These are phyloP conservation scores for Camellia lanceoleosa DNA, from an alignment of 148 eudicot species.

Conservation along the genomic window DNA sequence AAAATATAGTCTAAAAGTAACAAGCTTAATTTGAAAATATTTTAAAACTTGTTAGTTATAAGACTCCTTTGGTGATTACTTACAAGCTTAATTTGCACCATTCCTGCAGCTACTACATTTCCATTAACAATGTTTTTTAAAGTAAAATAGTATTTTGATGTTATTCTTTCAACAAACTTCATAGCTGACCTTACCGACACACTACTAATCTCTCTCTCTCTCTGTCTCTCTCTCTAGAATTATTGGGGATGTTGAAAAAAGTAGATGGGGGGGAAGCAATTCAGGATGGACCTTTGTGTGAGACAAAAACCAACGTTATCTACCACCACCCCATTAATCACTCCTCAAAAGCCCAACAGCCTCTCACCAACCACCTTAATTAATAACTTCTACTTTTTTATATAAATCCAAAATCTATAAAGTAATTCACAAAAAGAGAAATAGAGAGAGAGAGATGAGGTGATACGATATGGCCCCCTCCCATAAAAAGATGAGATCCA, in stretches of 20 bases:
- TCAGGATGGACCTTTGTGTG: not conserved
- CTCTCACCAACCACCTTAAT: not conserved
- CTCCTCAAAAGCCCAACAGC: slow-evolving; percentile 3
- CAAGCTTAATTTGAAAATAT: no score
- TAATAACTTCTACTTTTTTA: not conserved
- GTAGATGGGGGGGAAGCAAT: slow-evolving; percentile 5
- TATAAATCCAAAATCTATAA: not conserved
- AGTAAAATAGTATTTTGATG: not conserved
- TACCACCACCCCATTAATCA: not conserved
- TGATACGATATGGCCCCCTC: not conserved
- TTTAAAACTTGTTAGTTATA: no score
- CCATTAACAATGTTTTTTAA: not conserved
- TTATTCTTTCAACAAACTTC: not conserved
- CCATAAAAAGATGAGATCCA: not conserved
- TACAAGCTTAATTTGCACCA: no score
- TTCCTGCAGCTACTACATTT: no score
- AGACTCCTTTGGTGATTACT: no score
- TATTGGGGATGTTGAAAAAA: not conserved
- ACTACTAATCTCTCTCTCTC: not conserved
- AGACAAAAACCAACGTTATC: no score
- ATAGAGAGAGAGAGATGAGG: not conserved
- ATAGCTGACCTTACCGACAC: slow-evolving; percentile 9
- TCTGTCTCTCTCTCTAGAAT: slow-evolving; percentile 8
- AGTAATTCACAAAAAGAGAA: not conserved
- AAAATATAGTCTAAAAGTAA: no score